A percentile compares a stretch with the other conserved stretches of the same genome.
phyloP scores from a whole-genome alignment of 352 stramenopile species.

The Halophytophthora batemanensis region DNA sequence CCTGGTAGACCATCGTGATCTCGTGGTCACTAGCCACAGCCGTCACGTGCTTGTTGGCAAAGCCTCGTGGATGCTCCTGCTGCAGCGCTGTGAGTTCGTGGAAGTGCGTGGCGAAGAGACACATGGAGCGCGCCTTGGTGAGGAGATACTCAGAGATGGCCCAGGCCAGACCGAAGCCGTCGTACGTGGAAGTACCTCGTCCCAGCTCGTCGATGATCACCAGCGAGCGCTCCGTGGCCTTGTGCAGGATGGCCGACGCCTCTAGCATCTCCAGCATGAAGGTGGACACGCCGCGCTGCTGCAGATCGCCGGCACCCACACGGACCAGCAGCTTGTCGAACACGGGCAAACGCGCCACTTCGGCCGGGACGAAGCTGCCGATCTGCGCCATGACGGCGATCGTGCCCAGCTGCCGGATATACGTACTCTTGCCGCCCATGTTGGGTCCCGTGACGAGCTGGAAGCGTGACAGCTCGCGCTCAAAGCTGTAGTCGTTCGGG shows the following conservation, averaged over 20 bases:
- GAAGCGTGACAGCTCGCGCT: constrained; percentile 83
- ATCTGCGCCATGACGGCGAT: constrained; percentile 97
- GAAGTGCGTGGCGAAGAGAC: constrained; percentile 98
- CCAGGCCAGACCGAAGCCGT: constrained; percentile 96
- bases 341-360: constrained; percentile 89
- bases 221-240: constrained; percentile 91
- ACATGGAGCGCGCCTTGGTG: constrained; percentile 84
- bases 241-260: constrained; percentile 94
- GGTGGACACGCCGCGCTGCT: constrained; percentile 97
- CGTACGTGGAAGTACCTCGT: constrained; percentile 97
- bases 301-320: constrained; percentile 96
- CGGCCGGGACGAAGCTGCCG: constrained; percentile 95
- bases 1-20: constrained; percentile 92
- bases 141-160: constrained; percentile 98
- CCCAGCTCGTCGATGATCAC: constrained; percentile 99
- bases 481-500: constrained; percentile 95
- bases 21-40: constrained; percentile 79
- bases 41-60: constrained; percentile 97
- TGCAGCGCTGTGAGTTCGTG: constrained; percentile 97
- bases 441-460: constrained; percentile 98
- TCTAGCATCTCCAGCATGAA: constrained; percentile 99
- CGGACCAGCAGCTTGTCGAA: constrained; percentile 96
- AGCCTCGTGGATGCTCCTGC: constrained; percentile 54
- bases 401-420: constrained; percentile 96
- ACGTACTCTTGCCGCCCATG: constrained; percentile 98